Conservation (phyloP, 1,284 basidiomycete species). For the Ceratobasidium sp. region DNA sequence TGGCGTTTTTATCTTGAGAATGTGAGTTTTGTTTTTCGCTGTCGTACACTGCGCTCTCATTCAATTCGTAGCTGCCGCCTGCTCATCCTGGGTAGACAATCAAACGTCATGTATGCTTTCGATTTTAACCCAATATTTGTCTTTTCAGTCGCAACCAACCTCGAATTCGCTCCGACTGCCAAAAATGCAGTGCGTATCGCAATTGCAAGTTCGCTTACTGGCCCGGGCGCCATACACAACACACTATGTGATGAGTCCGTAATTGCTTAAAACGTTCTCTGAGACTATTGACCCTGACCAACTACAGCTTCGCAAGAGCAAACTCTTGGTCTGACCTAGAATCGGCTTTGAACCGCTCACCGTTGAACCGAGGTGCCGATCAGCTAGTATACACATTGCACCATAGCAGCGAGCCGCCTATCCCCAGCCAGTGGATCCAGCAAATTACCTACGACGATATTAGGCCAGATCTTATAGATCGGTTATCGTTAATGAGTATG, state of each 20-base stretch:
- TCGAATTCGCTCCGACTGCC: background rate
- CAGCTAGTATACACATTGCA: background rate
- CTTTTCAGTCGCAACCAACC: background rate
- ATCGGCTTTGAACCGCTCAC: background rate
- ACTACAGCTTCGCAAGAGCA: background rate
- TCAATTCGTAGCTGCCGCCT: constrained; percentile 6
- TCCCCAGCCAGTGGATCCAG: background rate
- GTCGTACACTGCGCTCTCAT: background rate
- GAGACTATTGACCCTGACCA: background rate
- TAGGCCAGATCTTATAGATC: background rate
- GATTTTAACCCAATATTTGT: background rate
- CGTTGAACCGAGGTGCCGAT: constrained; percentile 17
- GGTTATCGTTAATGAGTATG: too few relatives aligned
- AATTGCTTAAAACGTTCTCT: background rate
- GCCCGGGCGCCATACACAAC: background rate
- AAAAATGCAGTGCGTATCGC: background rate
- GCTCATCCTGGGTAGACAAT: background rate
- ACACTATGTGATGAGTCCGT: constrained; percentile 8
- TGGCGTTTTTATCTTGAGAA: background rate
- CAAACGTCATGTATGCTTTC: too few relatives aligned
- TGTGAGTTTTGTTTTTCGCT: background rate
- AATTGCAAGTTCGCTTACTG: background rate
- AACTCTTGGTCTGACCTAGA: constrained; percentile 5
- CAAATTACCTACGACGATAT: background rate
- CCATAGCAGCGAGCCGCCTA: background rate